Conservation (phyloP, 176 grass and related monocot species). For the Bonia amplexicaulis region DNA sequence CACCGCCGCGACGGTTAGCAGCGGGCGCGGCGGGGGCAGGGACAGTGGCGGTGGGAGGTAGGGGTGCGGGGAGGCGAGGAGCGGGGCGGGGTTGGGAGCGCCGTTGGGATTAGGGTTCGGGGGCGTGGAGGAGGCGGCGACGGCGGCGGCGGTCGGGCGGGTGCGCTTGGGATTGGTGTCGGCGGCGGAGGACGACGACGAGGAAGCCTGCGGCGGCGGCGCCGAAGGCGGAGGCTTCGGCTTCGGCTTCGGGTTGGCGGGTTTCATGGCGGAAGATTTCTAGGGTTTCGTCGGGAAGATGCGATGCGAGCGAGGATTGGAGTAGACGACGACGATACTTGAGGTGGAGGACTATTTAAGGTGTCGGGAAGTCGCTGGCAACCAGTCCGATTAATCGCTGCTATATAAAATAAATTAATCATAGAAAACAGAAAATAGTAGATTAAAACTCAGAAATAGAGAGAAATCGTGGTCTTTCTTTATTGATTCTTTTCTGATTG, state of each 20-base stretch:
- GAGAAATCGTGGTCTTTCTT: no score
- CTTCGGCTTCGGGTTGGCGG: slow-evolving; percentile 20
- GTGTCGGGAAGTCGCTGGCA: no score
- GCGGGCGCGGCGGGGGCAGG: slow-evolving; percentile 16
- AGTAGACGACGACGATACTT: not conserved
- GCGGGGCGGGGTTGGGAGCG: not conserved
- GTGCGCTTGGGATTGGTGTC: slow-evolving; percentile 27
- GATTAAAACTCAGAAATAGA: no score
- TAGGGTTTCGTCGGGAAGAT: slow-evolving; percentile 3
- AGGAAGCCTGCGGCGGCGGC: not conserved
- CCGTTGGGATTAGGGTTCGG: slow-evolving; percentile 15
- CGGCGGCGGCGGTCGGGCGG: not conserved
- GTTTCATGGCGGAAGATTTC: slow-evolving; percentile 48
- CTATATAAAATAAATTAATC: no score
- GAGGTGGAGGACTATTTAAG: not conserved
- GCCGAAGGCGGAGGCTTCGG: not conserved
- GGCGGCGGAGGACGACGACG: slow-evolving; percentile 42
- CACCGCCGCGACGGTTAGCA: slow-evolving; percentile 56
- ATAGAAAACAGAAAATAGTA: no score
- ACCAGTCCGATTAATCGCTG: no score
- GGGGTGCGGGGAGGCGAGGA: slow-evolving; percentile 7
- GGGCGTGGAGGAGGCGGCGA: not conserved
- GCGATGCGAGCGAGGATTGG: no score
- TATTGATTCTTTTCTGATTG: no score
- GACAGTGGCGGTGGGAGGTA: not conserved